Conservation (phyloP, 2,329 filamentous ascomycete genomes). For the Sporothrix mexicana region DNA sequence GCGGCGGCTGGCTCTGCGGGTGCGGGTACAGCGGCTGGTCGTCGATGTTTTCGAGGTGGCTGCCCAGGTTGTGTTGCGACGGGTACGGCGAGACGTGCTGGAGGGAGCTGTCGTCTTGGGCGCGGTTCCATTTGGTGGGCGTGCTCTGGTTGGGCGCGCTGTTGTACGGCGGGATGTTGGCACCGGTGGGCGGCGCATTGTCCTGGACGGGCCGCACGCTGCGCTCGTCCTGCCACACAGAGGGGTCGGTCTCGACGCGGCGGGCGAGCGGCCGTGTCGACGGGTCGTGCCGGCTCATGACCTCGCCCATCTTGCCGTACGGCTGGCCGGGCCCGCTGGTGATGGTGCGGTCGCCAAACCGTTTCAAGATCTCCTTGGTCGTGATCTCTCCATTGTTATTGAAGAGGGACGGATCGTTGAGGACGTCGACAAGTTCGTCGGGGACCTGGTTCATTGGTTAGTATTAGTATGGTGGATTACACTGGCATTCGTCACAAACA, state of each 20-base stretch:
- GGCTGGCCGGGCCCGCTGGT: slow-evolving; percentile 59
- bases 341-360: slow-evolving; percentile 76
- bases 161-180: slow-evolving; percentile 31
- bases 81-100: slow-evolving; percentile 53
- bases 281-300: slow-evolving; percentile 64
- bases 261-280: slow-evolving; percentile 59
- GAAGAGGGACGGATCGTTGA: slow-evolving; percentile 83
- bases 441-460: slow-evolving; percentile 76
- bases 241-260: slow-evolving; percentile 85
- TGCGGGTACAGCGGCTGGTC: slow-evolving; percentile 46
- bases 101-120: slow-evolving; percentile 49
- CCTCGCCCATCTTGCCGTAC: slow-evolving; percentile 64
- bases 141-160: slow-evolving; percentile 52
- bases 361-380: slow-evolving; percentile 94
- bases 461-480: no score
- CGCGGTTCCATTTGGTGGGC: slow-evolving; percentile 56
- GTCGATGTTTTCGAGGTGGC: slow-evolving; percentile 54
- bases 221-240: slow-evolving; percentile 81
- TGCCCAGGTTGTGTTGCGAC: slow-evolving; percentile 46
- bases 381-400: slow-evolving; percentile 85
- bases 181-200: slow-evolving; percentile 45
- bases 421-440: slow-evolving; percentile 83
- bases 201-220: slow-evolving; percentile 80
- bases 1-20: slow-evolving; percentile 17
- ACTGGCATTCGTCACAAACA: no score